A percentile compares a stretch with the other conserved stretches of the same genome.
Conservation (phyloP, 2,329 filamentous ascomycete species). For the Pseudogymnoascus sp. region DNA sequence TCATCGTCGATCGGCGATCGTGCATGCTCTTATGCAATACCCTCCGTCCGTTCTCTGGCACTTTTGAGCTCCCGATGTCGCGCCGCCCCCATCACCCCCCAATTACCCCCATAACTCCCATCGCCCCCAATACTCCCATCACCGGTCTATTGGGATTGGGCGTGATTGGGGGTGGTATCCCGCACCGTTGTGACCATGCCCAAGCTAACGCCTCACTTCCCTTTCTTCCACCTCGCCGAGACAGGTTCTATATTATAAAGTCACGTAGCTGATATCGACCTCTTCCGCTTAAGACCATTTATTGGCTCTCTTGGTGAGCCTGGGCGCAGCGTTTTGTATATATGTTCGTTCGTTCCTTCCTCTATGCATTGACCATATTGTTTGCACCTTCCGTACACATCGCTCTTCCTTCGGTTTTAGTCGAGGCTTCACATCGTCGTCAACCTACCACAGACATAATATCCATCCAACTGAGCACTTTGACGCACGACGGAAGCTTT, state of each 20-base stretch:
- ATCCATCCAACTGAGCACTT: background rate
- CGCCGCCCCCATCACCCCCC: background rate
- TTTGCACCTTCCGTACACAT: background rate
- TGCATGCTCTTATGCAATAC: background rate
- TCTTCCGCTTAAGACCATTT: background rate
- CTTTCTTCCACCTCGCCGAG: background rate
- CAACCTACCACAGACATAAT: background rate
- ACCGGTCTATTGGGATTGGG: background rate
- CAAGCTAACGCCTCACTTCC: slow-evolving; percentile 2
- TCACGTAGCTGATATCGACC: background rate
- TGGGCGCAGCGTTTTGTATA: background rate
- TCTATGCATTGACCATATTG: background rate
- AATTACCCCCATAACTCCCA: background rate
- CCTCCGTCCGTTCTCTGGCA: background rate
- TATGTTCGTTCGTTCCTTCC: slow-evolving; percentile 3
- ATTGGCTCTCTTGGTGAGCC: background rate
- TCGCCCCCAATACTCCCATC: background rate
- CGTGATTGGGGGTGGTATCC: slow-evolving; percentile 1
- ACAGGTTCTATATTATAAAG: slow-evolving; percentile 8
- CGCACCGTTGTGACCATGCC: background rate
- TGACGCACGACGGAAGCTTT: background rate
- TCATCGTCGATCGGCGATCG: slow-evolving; percentile 8
- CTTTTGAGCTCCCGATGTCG: slow-evolving; percentile 2
- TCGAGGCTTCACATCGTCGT: background rate
- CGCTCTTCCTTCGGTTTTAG: background rate